Conservation (phyloP, 2,329 filamentous ascomycete genomes). For the Aspergillus sp. region DNA sequence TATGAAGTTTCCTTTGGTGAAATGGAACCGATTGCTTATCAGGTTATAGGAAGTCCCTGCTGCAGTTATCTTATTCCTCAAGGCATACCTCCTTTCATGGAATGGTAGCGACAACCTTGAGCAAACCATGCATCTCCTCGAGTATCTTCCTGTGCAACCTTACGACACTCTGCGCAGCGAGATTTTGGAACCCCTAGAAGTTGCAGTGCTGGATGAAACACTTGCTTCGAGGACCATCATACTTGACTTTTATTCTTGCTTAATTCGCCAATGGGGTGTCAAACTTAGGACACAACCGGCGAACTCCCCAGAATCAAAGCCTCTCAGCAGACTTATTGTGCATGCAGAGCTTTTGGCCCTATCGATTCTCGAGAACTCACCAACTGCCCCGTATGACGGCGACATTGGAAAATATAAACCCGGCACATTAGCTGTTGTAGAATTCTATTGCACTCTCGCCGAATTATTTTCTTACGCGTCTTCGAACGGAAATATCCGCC, state of each 20-base stretch:
- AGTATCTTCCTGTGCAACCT: conserved; percentile 26
- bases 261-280: conserved; percentile 55
- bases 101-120: conserved; percentile 54
- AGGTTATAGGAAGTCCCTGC: conserved; percentile 25
- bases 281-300: conserved; percentile 25
- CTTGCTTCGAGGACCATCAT: conserved; percentile 54
- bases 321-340: conserved; percentile 43
- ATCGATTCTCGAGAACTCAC: conserved; percentile 54
- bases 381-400: conserved; percentile 16
- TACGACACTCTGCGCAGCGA: conserved; percentile 29
- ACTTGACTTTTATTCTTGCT: conserved; percentile 61
- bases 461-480: conserved; percentile 50
- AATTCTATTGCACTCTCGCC: conserved; percentile 65
- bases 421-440: conserved; percentile 51
- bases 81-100: conserved; percentile 56
- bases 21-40: conserved; percentile 2
- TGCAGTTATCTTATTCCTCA: conserved; percentile 32
- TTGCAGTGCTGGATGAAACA: conserved; percentile 30
- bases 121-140: conserved; percentile 30
- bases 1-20: conserved; percentile 8
- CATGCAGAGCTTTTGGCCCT: conserved; percentile 52
- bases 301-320: conserved; percentile 20
- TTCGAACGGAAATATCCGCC: conserved; percentile 54
- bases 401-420: conserved; percentile 16
- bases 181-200: conserved; percentile 38